These are phyloP conservation scores for Boletus patriciae DNA, from an alignment of 768 basidiomycete species.

Conservation along the genomic window DNA sequence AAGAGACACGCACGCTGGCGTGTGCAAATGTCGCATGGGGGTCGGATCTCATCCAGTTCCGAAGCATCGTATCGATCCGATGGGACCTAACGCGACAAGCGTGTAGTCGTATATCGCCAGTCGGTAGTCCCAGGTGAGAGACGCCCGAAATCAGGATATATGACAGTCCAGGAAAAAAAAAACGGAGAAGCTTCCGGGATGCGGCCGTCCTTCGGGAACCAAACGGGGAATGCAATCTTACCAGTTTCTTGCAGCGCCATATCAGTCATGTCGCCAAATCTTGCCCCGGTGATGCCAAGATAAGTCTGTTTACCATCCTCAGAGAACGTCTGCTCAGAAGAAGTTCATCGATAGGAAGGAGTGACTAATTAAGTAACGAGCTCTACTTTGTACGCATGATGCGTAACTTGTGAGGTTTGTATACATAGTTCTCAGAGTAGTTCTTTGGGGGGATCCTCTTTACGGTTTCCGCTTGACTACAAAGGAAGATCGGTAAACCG, in stretches of 20 bases:
- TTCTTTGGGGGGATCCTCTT: constrained; percentile 82
- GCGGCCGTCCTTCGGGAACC: neutral
- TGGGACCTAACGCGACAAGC: neutral
- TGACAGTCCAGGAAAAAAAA: no score
- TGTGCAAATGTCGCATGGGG: neutral
- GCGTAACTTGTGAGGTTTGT: constrained; percentile 75
- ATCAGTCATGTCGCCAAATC: neutral
- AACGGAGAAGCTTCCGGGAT: neutral
- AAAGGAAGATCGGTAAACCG: constrained; percentile 5
- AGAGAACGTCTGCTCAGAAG: neutral
- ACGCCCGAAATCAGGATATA: neutral
- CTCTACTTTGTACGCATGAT: constrained; percentile 90
- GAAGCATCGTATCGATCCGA: neutral
- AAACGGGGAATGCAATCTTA: neutral
- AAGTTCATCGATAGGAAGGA: neutral
- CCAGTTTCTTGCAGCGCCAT: neutral
- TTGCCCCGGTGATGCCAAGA: neutral
- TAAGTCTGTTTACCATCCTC: neutral
- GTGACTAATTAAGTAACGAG: constrained; percentile 1
- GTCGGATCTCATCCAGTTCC: neutral
- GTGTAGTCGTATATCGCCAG: neutral
- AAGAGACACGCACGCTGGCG: neutral
- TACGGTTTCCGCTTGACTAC: constrained; percentile 56
- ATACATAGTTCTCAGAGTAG: constrained; percentile 89
- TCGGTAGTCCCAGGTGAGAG: neutral